phyloP scores from a whole-genome alignment of 108 stramenopile species.

The Fragilaria crotonensis region DNA sequence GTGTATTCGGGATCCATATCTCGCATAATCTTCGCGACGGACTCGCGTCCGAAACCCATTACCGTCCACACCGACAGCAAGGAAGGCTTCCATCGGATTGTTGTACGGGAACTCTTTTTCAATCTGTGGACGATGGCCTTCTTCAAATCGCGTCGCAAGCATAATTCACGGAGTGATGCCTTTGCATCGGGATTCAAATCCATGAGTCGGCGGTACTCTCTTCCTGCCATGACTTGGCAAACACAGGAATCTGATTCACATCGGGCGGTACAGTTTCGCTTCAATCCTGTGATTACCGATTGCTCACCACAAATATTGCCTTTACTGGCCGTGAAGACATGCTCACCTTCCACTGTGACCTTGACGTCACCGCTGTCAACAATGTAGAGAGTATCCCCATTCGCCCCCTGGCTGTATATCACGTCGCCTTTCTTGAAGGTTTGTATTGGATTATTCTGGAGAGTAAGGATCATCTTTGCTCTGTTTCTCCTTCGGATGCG shows the following conservation, averaged over 20 bases:
- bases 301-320: slow-evolving; percentile 78
- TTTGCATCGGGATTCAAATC: slow-evolving; percentile 40
- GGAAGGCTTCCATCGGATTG: slow-evolving; percentile 59
- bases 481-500: slow-evolving; percentile 72
- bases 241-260: slow-evolving; percentile 47
- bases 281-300: slow-evolving; percentile 45
- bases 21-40: slow-evolving; percentile 47
- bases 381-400: slow-evolving; percentile 52
- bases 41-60: slow-evolving; percentile 44
- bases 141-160: slow-evolving; percentile 73
- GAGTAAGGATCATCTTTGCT: slow-evolving; percentile 62
- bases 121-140: slow-evolving; percentile 63
- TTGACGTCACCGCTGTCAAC: slow-evolving; percentile 38
- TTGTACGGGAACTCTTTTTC: slow-evolving; percentile 61
- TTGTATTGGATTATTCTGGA: slow-evolving; percentile 56
- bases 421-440: slow-evolving; percentile 26
- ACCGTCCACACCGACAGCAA: slow-evolving; percentile 49
- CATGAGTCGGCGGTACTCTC: slow-evolving; percentile 56
- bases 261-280: slow-evolving; percentile 58
- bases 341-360: slow-evolving; percentile 16
- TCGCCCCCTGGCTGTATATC: slow-evolving; percentile 51
- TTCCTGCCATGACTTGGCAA: slow-evolving; percentile 38
- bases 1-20: slow-evolving; percentile 60
- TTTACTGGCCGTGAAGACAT: slow-evolving; percentile 38
- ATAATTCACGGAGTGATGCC: slow-evolving; percentile 56